These are phyloP conservation scores for Alternaria sp. DNA, from an alignment of 2,329 filamentous ascomycete genomes.

Conservation along the genomic window DNA sequence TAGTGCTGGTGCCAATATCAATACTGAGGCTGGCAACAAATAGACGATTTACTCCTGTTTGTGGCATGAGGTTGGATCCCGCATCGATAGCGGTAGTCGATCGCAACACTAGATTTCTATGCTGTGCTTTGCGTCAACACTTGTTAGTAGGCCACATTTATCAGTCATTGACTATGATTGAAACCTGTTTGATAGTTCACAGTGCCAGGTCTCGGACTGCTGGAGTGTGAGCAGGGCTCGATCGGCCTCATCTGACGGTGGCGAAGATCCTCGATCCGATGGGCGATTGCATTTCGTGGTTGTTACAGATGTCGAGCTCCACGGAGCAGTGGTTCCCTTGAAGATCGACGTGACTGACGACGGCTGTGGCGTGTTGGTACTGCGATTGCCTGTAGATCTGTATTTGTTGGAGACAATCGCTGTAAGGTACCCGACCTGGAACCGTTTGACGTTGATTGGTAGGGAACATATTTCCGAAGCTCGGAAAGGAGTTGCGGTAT, in stretches of 20 bases:
- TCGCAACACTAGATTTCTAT: too few species aligned
- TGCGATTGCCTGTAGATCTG: constrained; percentile 10
- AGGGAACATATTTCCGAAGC: constrained; percentile 1
- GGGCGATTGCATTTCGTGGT: neutral
- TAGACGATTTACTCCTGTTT: too few species aligned
- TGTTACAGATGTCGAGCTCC: neutral
- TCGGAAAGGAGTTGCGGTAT: neutral
- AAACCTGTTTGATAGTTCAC: neutral
- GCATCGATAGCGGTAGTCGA: too few species aligned
- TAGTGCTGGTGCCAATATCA: too few species aligned
- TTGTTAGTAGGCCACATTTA: neutral
- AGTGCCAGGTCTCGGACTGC: neutral
- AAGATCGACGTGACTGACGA: neutral
- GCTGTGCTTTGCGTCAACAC: too few species aligned
- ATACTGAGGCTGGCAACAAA: too few species aligned
- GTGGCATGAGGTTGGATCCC: too few species aligned
- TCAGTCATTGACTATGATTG: neutral
- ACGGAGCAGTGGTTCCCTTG: neutral
- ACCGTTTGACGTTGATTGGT: neutral
- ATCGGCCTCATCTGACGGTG: neutral
- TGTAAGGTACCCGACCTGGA: constrained; percentile 15
- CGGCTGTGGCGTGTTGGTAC: constrained; percentile 10
- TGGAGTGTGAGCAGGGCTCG: neutral
- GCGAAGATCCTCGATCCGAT: neutral
- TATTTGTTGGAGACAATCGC: constrained; percentile 1